Conservation (phyloP, 2,329 filamentous ascomycete genomes). For the Fusarium zealandicum region DNA sequence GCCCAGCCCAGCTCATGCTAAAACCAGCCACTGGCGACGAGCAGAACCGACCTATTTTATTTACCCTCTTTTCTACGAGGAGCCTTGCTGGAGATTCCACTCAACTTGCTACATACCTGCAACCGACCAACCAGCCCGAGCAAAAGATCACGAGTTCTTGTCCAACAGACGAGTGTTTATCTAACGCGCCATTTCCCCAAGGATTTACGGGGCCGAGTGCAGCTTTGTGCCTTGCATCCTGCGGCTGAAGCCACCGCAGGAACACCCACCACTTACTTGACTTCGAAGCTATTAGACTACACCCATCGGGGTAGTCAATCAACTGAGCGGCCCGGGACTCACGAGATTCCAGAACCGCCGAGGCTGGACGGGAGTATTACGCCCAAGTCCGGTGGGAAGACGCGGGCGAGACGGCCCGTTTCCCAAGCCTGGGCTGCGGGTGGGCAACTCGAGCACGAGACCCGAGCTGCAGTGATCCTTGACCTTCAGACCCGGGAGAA, state of each 20-base stretch:
- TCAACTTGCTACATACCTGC: not conserved
- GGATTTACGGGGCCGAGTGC: slow-evolving; percentile 6
- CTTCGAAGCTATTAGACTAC: no score
- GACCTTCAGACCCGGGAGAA: not conserved
- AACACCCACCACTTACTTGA: slow-evolving; percentile 22
- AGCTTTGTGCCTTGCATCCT: slow-evolving; percentile 7
- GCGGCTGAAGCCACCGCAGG: slow-evolving; percentile 27
- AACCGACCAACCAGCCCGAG: not conserved
- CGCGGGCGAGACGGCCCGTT: slow-evolving; percentile 31
- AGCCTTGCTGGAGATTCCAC: not conserved
- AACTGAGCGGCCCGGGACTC: slow-evolving; percentile 13
- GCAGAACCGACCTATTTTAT: slow-evolving; percentile 7
- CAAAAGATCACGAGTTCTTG: slow-evolving; percentile 3
- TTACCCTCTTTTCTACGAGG: slow-evolving; percentile 5
- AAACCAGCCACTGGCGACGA: slow-evolving; percentile 15
- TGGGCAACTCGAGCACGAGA: not conserved
- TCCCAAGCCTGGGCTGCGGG: slow-evolving; percentile 8
- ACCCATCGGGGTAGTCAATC: slow-evolving; percentile 12
- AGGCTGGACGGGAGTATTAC: slow-evolving; percentile 13
- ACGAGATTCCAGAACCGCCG: slow-evolving; percentile 13
- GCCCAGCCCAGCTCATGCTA: not conserved
- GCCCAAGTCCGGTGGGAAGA: slow-evolving; percentile 9
- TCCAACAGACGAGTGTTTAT: slow-evolving; percentile 11
- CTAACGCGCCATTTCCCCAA: not conserved
- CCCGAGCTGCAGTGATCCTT: no score